Evolutionary conservation across 2,329 filamentous ascomycete genomes (phyloP), one percentile per base, ranked within the genome.

Genomic region (Aureobasidium sp.): DNA sequence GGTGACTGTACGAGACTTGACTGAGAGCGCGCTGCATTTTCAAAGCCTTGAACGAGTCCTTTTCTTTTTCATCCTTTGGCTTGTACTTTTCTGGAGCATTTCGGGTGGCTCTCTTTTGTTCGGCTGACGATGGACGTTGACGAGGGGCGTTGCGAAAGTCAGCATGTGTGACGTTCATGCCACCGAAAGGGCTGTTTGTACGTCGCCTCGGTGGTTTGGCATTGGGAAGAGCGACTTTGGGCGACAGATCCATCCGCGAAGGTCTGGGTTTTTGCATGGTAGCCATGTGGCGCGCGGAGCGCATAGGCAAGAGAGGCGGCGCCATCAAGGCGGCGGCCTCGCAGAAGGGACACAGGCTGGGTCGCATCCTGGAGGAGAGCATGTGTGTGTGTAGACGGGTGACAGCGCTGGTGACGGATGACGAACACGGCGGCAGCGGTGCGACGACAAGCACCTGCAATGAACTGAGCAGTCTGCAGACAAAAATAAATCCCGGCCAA

Each of bases 21-120:
- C 89, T 79, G 65, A 97, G 78, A 2, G 89, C 81, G 57, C 86
- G 85, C 72, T 97, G 93, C 93, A 97, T 97, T 77, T 95, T 96
- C 73, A 97, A 79, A 5, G 93, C 92, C 72, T 95, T 92, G 74
- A 84, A 88, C 8, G 82, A 75, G 53, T 80, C 78, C 27, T 78
- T 77, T 63, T 77, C 73, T 64, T 79, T 77, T 71, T 79, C 74
- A 67, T 77, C 72, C 76, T 67, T 76, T 69, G 62, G 70, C 65
- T 64, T 73, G 39, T 67, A 66, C 66, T 65, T 70, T 39, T 66
- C 67, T 55, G 69, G 65, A 32, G 57, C 61, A 61, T 74, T 85
- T 84, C 63, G 55, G 83, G 81, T 45, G 82, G 83, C 79, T 59
- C 72, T 72, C 65, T 75, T 79, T 55, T 77, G 71, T 52, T 79